Evolutionary conservation across 176 grass and related monocot species (phyloP).

Genomic region (Carex parvula): DNA sequence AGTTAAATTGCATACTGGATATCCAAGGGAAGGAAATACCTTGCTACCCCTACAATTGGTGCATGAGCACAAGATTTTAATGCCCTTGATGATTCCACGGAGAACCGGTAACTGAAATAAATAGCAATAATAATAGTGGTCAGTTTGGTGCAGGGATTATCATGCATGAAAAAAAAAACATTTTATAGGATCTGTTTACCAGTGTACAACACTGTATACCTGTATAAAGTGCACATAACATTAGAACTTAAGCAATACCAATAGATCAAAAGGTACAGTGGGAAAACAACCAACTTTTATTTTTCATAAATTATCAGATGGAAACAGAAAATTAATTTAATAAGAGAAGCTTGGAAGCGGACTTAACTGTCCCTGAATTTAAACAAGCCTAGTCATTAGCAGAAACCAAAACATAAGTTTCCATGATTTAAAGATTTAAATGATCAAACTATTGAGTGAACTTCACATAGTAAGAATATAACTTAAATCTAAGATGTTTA

Average conservation of each 20-base stretch:
- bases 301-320: neutral
- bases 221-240: neutral
- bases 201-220: neutral
- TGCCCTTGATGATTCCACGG: slow-evolving; percentile 21
- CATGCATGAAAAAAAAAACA: neutral
- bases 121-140: neutral
- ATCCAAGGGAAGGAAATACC: slow-evolving; percentile 13
- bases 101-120: slow-evolving; percentile 19
- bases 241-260: neutral
- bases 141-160: neutral
- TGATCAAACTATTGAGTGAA: neutral
- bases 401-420: neutral
- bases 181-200: neutral
- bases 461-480: neutral
- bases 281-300: neutral
- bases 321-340: neutral
- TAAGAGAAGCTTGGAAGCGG: neutral
- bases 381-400: neutral
- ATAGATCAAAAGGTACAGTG: neutral
- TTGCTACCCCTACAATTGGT: slow-evolving; percentile 10
- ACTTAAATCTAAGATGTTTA: neutral
- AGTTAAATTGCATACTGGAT: neutral
- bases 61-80: slow-evolving; percentile 23
- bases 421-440: neutral
- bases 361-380: neutral